These are phyloP conservation scores for Tetrahymena elliotti DNA, from an alignment of 73 alveolate genomes.

Conservation along the genomic window DNA sequence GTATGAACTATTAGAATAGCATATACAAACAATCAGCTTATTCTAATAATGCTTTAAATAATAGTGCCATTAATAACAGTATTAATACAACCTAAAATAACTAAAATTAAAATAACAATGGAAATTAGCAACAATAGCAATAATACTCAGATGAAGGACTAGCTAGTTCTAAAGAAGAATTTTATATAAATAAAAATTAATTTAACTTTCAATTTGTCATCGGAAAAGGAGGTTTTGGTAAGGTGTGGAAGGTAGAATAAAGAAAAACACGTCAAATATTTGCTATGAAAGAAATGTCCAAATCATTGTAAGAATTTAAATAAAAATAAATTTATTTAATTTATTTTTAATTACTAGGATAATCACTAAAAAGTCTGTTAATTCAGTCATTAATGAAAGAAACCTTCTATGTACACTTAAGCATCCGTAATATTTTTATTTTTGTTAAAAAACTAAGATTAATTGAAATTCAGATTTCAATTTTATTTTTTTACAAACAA, in stretches of 20 bases:
- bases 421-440: conserved; percentile 47
- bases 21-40: background rate
- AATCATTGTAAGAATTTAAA: conserved; percentile 10
- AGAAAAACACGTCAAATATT: conserved; percentile 50
- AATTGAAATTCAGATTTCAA: too few species aligned
- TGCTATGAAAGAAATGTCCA: conserved; percentile 79
- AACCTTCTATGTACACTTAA: conserved; percentile 59
- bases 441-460: too few species aligned
- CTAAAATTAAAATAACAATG: background rate
- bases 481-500: too few species aligned
- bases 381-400: conserved; percentile 72
- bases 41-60: background rate
- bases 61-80: background rate
- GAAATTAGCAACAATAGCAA: background rate
- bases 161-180: background rate
- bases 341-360: conserved; percentile 15
- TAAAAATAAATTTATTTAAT: too few species aligned
- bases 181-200: conserved; percentile 4
- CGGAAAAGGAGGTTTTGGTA: conserved; percentile 66
- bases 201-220: conserved; percentile 19
- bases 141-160: background rate
- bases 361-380: conserved; percentile 61
- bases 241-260: conserved; percentile 61
- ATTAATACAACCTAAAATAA: background rate
- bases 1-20: background rate